Evolutionary conservation across 2,329 filamentous ascomycete species (phyloP).

Genomic region (Phoma sp.): DNA sequence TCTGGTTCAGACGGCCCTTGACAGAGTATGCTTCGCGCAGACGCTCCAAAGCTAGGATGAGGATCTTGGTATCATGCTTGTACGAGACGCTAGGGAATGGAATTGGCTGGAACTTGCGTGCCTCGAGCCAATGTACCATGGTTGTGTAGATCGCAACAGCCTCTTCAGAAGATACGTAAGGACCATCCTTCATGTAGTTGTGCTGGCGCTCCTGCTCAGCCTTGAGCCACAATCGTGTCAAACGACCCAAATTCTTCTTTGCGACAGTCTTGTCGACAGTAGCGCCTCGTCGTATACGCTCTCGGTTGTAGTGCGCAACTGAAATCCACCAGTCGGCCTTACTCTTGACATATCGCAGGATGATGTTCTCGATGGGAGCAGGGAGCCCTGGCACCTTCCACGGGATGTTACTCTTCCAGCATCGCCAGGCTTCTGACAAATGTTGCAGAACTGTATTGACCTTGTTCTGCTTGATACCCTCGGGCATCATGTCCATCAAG

Average conservation of each 20-base stretch:
- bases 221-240: constrained; percentile 96
- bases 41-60: constrained; percentile 92
- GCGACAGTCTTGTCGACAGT: constrained; percentile 99
- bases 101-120: constrained; percentile 96
- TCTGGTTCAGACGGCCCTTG: constrained; percentile 95
- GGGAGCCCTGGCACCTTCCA: constrained; percentile 98
- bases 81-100: constrained; percentile 99
- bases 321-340: constrained; percentile 99
- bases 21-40: constrained; percentile 96
- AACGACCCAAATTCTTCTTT: constrained; percentile 96
- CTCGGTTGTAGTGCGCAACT: constrained; percentile 97
- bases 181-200: constrained; percentile 99
- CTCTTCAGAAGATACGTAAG: constrained; percentile 97
- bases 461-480: constrained; percentile 99
- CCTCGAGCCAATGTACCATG: constrained; percentile 98
- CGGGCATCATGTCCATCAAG: constrained; percentile 99
- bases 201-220: constrained; percentile 98
- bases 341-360: constrained; percentile 96
- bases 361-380: constrained; percentile 98
- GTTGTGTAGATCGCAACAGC: constrained; percentile 99
- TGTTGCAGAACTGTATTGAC: constrained; percentile 98
- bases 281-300: constrained; percentile 92
- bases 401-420: constrained; percentile 99
- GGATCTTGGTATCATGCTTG: constrained; percentile 98
- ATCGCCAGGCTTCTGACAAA: constrained; percentile 96